Conservation (phyloP, 441 rosid genomes). For the Gossypium aridum region DNA sequence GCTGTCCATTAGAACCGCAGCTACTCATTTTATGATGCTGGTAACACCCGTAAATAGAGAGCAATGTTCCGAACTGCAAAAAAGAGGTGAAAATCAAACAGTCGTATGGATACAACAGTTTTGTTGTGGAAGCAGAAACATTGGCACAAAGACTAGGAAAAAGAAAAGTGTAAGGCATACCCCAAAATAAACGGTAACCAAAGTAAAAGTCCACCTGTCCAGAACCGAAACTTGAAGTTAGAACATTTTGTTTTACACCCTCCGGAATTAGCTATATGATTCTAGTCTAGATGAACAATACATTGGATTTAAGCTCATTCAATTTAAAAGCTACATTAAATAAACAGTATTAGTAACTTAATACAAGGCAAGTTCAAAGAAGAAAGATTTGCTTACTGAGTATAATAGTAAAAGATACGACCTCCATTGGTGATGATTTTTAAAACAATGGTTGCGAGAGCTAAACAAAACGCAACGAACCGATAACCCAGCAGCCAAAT, state of each 20-base stretch:
- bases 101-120: conserved; percentile 3
- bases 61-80: conserved; percentile 41
- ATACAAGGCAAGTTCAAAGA: background rate
- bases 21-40: conserved; percentile 19
- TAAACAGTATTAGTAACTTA: background rate
- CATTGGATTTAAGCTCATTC: background rate
- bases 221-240: conserved; percentile 5
- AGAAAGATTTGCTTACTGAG: conserved; percentile 36
- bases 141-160: background rate
- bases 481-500: conserved; percentile 37
- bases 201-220: conserved; percentile 46
- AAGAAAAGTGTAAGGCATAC: conserved; percentile 22
- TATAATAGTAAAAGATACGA: conserved; percentile 36
- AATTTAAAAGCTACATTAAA: too few species aligned
- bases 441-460: conserved; percentile 25
- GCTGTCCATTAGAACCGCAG: conserved; percentile 7
- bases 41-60: conserved; percentile 44
- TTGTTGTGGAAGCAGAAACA: background rate
- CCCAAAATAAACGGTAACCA: conserved; percentile 47
- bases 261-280: background rate
- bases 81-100: conserved; percentile 2
- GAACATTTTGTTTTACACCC: background rate
- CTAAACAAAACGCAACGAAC: conserved; percentile 33
- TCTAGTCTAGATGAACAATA: background rate
- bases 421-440: conserved; percentile 22